Evolutionary conservation across 768 basidiomycete genomes (phyloP).

Genomic region (Rhizopogon rudus): DNA sequence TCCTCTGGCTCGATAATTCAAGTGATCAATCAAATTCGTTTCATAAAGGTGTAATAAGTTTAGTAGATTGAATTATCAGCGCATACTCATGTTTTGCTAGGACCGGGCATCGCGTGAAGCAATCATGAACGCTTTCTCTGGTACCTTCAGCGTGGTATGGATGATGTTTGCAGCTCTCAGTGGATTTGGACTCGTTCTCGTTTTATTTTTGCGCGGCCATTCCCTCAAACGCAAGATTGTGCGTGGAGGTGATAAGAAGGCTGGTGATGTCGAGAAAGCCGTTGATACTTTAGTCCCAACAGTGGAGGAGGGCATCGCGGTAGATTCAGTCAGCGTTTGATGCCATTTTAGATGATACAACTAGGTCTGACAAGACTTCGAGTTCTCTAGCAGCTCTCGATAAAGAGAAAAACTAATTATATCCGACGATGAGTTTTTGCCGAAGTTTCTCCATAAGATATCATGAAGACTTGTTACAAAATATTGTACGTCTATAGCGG

Average conservation of each 20-base stretch:
- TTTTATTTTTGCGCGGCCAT: conserved; percentile 55
- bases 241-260: conserved; percentile 22
- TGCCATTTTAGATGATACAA: background rate
- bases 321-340: background rate
- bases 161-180: conserved; percentile 55
- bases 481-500: no score
- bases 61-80: conserved; percentile 8
- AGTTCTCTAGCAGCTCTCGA: no score
- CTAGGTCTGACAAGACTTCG: no score
- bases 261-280: conserved; percentile 19
- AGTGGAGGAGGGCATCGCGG: background rate
- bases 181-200: conserved; percentile 44
- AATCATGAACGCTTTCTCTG: conserved; percentile 58
- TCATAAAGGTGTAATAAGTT: conserved; percentile 15
- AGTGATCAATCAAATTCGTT: conserved; percentile 39
- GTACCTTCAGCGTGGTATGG: conserved; percentile 62
- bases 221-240: conserved; percentile 49
- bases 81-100: conserved; percentile 22
- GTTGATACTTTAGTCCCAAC: conserved; percentile 1
- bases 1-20: conserved; percentile 40
- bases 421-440: no score
- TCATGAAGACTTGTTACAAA: no score
- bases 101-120: conserved; percentile 42
- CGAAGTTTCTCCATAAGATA: no score
- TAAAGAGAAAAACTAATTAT: no score